Percentiles rank a stretch among this genome's conserved stretches.
Evolutionary conservation across 192 early-diverging fungal species (phyloP).

Genomic region (Pilobolus umbonatus): DNA sequence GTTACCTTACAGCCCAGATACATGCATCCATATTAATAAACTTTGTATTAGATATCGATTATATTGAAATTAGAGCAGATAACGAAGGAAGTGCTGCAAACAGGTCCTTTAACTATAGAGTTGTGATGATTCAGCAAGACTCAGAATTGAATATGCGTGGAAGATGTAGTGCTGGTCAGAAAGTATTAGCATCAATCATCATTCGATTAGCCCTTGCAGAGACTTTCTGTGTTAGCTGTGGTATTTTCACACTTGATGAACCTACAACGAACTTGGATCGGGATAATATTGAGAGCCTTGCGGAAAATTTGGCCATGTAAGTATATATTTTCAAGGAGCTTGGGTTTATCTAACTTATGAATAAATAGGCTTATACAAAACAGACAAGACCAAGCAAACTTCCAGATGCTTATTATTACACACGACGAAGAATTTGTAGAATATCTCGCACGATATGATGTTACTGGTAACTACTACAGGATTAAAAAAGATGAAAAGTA

Average conservation of each 20-base stretch:
- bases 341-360: background rate
- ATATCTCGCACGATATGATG: conserved; percentile 69
- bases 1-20: background rate
- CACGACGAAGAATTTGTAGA: conserved; percentile 97
- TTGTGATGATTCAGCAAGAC: conserved; percentile 89
- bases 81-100: conserved; percentile 63
- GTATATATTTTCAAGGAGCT: background rate
- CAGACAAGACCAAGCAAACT: conserved; percentile 79
- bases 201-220: conserved; percentile 95
- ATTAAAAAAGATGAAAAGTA: conserved; percentile 77
- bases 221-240: conserved; percentile 88
- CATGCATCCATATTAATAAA: background rate
- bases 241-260: conserved; percentile 93
- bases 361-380: conserved; percentile 67
- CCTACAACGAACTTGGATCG: conserved; percentile 96
- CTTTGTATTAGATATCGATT: conserved; percentile 77
- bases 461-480: conserved; percentile 83
- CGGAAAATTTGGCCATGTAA: conserved; percentile 70
- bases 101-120: conserved; percentile 83
- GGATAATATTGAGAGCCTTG: conserved; percentile 83
- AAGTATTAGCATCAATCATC: conserved; percentile 92
- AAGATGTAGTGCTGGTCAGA: conserved; percentile 94
- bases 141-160: conserved; percentile 90
- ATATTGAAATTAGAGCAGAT: conserved; percentile 92
- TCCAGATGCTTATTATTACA: conserved; percentile 96